Percentiles rank a stretch among this genome's conserved stretches.
These are phyloP conservation scores for Rhododendron kiyosumense DNA, from an alignment of 148 eudicot species.

Conservation along the genomic window DNA sequence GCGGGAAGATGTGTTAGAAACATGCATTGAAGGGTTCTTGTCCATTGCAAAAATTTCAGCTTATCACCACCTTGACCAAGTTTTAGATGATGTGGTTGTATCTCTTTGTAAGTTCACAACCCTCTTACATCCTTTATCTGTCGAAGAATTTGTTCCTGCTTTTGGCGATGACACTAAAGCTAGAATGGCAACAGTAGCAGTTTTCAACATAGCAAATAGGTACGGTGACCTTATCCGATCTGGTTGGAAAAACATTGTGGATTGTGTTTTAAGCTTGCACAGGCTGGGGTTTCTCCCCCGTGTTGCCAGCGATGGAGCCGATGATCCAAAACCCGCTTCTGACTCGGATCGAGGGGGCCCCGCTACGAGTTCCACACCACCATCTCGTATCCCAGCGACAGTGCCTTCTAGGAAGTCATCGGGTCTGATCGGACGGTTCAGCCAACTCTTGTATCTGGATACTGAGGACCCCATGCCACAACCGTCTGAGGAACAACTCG, in stretches of 20 bases:
- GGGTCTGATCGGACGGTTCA: constrained; percentile 87
- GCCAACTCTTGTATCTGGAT: constrained; percentile 78
- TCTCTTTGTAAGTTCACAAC: constrained; percentile 92
- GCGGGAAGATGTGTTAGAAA: constrained; percentile 73
- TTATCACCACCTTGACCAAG: constrained; percentile 69
- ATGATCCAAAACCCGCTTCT: constrained; percentile 56
- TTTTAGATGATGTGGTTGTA: constrained; percentile 79
- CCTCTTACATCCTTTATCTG: constrained; percentile 59
- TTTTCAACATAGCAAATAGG: constrained; percentile 82
- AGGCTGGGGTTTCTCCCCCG: constrained; percentile 92
- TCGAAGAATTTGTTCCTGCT: constrained; percentile 74
- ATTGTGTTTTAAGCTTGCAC: constrained; percentile 78
- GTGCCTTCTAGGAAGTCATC: constrained; percentile 77
- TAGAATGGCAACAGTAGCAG: constrained; percentile 78
- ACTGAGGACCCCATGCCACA: constrained; percentile 84
- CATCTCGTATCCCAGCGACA: constrained; percentile 48
- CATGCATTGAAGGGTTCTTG: constrained; percentile 84
- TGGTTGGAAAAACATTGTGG: constrained; percentile 85
- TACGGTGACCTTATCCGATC: constrained; percentile 80
- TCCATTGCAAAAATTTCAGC: constrained; percentile 86
- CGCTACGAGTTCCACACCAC: constrained; percentile 40
- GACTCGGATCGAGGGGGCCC: constrained; percentile 50
- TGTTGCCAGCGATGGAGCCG: constrained; percentile 76
- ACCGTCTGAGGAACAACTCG: constrained; percentile 81
- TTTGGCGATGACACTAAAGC: constrained; percentile 85